Evolutionary conservation across 805 yeast species (phyloP).

Genomic region (Komagataella mondaviorum): DNA sequence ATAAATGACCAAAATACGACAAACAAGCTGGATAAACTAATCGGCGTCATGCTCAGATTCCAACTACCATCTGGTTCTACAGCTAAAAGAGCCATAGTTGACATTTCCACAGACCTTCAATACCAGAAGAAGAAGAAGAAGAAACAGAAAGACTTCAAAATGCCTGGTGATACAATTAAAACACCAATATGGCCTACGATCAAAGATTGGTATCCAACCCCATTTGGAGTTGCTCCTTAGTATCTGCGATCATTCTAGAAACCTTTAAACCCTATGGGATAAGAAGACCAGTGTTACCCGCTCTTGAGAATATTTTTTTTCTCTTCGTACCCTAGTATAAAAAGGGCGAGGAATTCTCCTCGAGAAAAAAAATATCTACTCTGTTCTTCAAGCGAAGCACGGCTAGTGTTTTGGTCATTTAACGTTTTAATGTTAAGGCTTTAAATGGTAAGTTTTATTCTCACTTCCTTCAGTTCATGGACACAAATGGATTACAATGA

Average conservation of each 20-base stretch:
- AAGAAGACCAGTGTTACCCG: not conserved
- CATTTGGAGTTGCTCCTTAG: not conserved
- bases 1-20: not conserved
- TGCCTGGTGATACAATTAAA: not conserved
- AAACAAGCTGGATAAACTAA: not conserved
- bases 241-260: not conserved
- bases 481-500: constrained; percentile 4
- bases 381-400: not conserved
- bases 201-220: not conserved
- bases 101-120: not conserved
- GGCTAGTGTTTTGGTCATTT: not conserved
- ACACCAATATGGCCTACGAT: not conserved
- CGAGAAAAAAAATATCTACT: not conserved
- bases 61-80: not conserved
- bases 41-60: not conserved
- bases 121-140: not conserved
- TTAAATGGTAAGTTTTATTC: not conserved
- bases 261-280: not conserved
- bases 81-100: not conserved
- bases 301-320: not conserved
- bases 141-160: not conserved
- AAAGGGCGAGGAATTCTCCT: not conserved
- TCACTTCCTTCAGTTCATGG: not conserved
- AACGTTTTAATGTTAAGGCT: not conserved
- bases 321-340: not conserved